phyloP scores from a whole-genome alignment of 352 stramenopile genomes.

The Pythium pectinolyticum region DNA sequence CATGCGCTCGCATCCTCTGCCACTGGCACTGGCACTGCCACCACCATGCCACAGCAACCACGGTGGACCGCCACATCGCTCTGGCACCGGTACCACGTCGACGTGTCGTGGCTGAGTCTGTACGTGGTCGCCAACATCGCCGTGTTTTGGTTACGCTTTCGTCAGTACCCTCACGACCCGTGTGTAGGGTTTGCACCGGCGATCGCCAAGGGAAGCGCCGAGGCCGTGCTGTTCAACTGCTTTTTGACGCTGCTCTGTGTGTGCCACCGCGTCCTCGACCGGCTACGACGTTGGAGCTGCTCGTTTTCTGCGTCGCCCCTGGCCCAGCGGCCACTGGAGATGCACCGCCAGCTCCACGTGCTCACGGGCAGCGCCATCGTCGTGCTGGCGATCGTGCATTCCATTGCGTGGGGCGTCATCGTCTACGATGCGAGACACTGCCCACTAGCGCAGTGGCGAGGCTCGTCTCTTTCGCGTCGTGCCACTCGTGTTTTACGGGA shows the following conservation, averaged over 20 bases:
- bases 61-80: neutral
- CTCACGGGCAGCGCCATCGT: conserved; percentile 34
- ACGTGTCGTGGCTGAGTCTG: conserved; percentile 28
- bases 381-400: conserved; percentile 34
- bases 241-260: conserved; percentile 34
- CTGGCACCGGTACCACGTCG: conserved; percentile 23
- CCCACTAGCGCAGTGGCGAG: conserved; percentile 20
- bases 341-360: conserved; percentile 40
- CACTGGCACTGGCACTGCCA: neutral
- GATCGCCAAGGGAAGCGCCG: conserved; percentile 45
- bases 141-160: conserved; percentile 30
- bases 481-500: conserved; percentile 23
- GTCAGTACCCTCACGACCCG: conserved; percentile 30
- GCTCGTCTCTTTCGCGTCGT: conserved; percentile 24
- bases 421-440: conserved; percentile 21
- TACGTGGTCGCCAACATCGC: conserved; percentile 33
- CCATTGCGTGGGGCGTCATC: conserved; percentile 37
- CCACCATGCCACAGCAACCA: neutral
- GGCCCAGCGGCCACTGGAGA: conserved; percentile 30
- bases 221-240: conserved; percentile 43
- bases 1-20: too few species aligned
- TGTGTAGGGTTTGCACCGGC: conserved; percentile 27
- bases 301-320: neutral
- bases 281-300: conserved; percentile 17
- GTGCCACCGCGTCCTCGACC: conserved; percentile 33